phyloP scores from a whole-genome alignment of 768 basidiomycete species.

The Tubosaeta sp. region DNA sequence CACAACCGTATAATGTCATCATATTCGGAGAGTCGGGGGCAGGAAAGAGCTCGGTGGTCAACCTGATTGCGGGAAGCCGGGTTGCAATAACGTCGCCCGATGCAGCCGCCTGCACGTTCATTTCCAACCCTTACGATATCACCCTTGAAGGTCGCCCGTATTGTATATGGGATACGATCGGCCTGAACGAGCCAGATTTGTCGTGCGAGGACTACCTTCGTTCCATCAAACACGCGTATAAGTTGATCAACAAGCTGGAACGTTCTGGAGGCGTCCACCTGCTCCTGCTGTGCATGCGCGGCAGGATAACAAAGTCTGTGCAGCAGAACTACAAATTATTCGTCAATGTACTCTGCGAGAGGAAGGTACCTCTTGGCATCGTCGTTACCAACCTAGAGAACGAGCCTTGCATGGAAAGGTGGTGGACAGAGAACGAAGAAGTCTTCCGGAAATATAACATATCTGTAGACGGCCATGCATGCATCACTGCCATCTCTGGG shows the following conservation, averaged over 20 bases:
- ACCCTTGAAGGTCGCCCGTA: conserved; percentile 15
- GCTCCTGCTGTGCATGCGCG: conserved; percentile 38
- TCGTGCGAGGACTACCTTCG: conserved; percentile 16
- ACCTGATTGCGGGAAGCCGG: conserved; percentile 31
- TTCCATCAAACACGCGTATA: conserved; percentile 29
- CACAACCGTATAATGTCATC: conserved; percentile 19
- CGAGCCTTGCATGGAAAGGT: conserved; percentile 30
- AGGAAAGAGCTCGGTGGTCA: conserved; percentile 41
- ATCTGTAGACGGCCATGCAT: conserved; percentile 32
- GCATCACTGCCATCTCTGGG: conserved; percentile 35
- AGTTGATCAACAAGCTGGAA: conserved; percentile 31
- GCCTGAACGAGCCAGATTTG: conserved; percentile 28
- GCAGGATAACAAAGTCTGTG: conserved; percentile 33
- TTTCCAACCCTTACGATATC: conserved; percentile 21
- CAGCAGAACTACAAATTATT: conserved; percentile 39
- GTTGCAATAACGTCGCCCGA: conserved; percentile 30
- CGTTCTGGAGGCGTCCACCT: conserved; percentile 34
- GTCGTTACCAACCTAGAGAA: conserved; percentile 39
- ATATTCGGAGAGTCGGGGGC: conserved; percentile 27
- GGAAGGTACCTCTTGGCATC: conserved; percentile 35
- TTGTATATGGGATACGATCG: conserved; percentile 31
- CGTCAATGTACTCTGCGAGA: conserved; percentile 35
- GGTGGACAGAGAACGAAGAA: conserved; percentile 37
- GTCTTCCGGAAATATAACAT: conserved; percentile 31
- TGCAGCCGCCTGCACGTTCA: conserved; percentile 35